Evolutionary conservation across 768 basidiomycete genomes (phyloP), one percentile per base, ranked within the genome.

Genomic region (Tephrocybe sp.): DNA sequence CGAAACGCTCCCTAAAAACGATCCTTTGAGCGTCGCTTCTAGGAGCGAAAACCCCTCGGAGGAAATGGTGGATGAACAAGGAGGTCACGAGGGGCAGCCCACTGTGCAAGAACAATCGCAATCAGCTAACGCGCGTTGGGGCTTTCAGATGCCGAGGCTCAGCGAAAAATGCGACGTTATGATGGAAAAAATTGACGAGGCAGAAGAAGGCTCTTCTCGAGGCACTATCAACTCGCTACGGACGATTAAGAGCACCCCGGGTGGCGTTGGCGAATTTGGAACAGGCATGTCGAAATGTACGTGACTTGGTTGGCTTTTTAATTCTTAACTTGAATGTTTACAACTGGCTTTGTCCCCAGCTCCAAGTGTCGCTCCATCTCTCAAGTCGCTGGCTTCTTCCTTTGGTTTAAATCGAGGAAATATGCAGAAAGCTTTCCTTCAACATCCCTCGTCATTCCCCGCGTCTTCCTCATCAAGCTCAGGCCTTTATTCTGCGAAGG

Each of bases 141-240:
- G 51, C 11, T 58, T 52, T 47, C 58, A 65, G 34, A 61, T 72
- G 52, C 69, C 82, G 9, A 76, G 87, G 38, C 85, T 86, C 0
- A 88, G 87, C 60, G 86, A 89, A 59, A 84, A 87, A 59, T 92
- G 91, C 89, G 87, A 89, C 62, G 71, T 92, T 52, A 80, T 91
- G n/a, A 90, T 92, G 84, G 89, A 92, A 48, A 80, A 81, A 52
- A 91, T 87, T 33, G 72, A 79, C 45, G 89, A 91, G 51, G 43
- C 73, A 14, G 84, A 87, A 32, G 86, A 88, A 54, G 68, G 60
- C 54, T 76, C 73, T 31, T 75, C 72, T 5, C 75, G 72, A 62
- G 74, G 76, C 38, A 82, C 76, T 0, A 61, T 83, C 9, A 72
- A 74, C 4, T 82, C 80, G 3, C 63, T 75, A 54, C 67, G 71